Conservation (phyloP, 1,284 basidiomycete genomes). For the Tilletiopsis washingtonensis region DNA sequence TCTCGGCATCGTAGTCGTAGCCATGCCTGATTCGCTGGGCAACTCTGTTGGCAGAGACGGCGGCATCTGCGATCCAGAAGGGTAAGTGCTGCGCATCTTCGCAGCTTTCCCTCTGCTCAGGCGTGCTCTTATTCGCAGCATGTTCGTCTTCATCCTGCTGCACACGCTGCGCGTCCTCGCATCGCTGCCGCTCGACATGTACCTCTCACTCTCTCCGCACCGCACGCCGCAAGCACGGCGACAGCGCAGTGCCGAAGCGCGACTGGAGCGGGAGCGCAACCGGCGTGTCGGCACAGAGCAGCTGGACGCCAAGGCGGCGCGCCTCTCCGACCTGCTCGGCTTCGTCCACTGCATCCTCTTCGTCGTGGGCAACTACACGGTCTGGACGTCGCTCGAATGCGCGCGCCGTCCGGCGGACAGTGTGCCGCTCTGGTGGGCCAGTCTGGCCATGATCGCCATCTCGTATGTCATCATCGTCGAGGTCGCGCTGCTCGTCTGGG, state of each 20-base stretch:
- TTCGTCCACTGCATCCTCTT: conserved; percentile 28
- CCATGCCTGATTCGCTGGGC: conserved; percentile 9
- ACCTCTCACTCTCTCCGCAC: conserved; percentile 32
- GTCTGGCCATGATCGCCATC: conserved; percentile 21
- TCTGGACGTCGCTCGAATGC: conserved; percentile 31
- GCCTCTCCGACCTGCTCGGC: conserved; percentile 24
- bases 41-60: conserved; percentile 4
- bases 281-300: conserved; percentile 21
- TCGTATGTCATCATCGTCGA: conserved; percentile 33
- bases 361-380: conserved; percentile 32
- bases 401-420: conserved; percentile 24
- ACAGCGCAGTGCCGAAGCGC: conserved; percentile 15
- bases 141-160: conserved; percentile 32
- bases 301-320: conserved; percentile 21
- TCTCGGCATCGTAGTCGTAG: conserved; percentile 5
- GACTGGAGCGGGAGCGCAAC: conserved; percentile 19
- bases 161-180: conserved; percentile 24
- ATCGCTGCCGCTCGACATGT: conserved; percentile 28
- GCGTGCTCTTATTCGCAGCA: conserved; percentile 13
- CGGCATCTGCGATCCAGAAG: conserved; percentile 4
- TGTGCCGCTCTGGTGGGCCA: conserved; percentile 26
- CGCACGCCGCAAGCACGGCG: conserved; percentile 18
- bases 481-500: conserved; percentile 24
- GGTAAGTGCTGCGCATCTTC: neutral
- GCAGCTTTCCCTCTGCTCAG: conserved; percentile 17